Evolutionary conservation across 1,284 basidiomycete genomes (phyloP).

Genomic region (Calocybe gambosa): DNA sequence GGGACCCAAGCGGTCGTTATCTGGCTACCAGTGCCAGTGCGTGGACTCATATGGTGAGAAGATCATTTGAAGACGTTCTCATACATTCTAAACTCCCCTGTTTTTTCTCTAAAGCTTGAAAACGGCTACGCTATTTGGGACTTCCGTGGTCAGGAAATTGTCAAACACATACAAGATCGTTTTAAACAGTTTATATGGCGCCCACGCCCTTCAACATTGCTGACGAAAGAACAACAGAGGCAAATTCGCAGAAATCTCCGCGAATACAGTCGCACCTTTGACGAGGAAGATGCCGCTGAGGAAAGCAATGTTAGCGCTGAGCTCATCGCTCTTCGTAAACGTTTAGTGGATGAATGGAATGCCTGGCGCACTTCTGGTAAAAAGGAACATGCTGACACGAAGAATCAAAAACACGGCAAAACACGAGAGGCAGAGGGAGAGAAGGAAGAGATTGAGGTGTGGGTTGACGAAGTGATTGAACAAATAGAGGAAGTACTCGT

Average conservation of each 20-base stretch:
- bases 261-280: constrained; percentile 90
- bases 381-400: constrained; percentile 34
- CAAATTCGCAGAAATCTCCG: constrained; percentile 86
- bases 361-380: constrained; percentile 65
- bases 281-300: constrained; percentile 95
- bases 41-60: constrained; percentile 87
- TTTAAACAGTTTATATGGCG: constrained; percentile 99
- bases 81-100: constrained; percentile 10
- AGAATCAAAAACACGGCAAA: constrained; percentile 28
- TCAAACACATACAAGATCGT: constrained; percentile 85
- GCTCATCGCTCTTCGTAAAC: constrained; percentile 84
- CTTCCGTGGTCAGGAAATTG: constrained; percentile 91
- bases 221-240: constrained; percentile 87
- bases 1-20: constrained; percentile 97
- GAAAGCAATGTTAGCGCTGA: constrained; percentile 94
- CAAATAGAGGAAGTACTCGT: constrained; percentile 76
- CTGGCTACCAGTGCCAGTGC: constrained; percentile 91
- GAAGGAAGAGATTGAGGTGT: constrained; percentile 85
- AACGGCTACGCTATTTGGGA: constrained; percentile 98
- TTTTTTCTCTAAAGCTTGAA: constrained; percentile 66
- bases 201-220: constrained; percentile 83
- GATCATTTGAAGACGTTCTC: constrained; percentile 9
- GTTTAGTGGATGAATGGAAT: constrained; percentile 98
- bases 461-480: constrained; percentile 88
- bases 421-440: constrained; percentile 47